Evolutionary conservation across 805 yeast genomes (phyloP), one percentile per base, ranked within the genome.

Genomic region (Wickerhamiella azyma): DNA sequence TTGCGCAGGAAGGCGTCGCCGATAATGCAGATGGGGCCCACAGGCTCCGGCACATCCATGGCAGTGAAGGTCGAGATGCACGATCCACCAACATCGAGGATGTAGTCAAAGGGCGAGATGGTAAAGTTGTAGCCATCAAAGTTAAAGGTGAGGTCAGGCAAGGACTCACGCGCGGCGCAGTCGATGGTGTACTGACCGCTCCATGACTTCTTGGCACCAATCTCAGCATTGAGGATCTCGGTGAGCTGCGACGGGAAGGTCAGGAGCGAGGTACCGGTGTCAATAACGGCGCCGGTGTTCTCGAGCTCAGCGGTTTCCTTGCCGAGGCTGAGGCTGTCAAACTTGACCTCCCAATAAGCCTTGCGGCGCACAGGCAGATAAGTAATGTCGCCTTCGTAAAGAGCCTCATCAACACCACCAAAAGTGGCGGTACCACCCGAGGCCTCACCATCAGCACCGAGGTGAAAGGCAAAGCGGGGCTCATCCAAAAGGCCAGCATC

Each of bases 331-430:
- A 92, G 72, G 56, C 94, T 88, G 57, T 85, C 85, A 56, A 92
- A 81, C 56, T 81, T 76, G 50, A 92, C 98, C 73, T 92, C 98
- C 98, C 98, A 92, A 76, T 92, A 92, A 29, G 97, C 98, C 79
- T 88, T 86, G 75, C 98, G 85, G 73, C 98, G 85, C 52, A 92
- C 94, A 49, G 98, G 98, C 67, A 92, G 75, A 86, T 94, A 86
- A 45, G 89, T 83, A 59, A 92, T 74, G 55, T 89, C 77, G 54
- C 98, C 98, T 42, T 70, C 66, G 66, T 69, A 85, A 62, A 78
- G 75, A 51, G 79, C 63, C 56, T 78, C 73, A 61, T 89, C 96
- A 55, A 80, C 71, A 56, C 98, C 98, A 64, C 98, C 98, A 61
- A 92, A 85, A 28, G 96, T 85, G 54, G 92, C 95, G 55, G 81